Conservation (phyloP, 164 flowering plant genomes). For the Berberis vulgaris region DNA sequence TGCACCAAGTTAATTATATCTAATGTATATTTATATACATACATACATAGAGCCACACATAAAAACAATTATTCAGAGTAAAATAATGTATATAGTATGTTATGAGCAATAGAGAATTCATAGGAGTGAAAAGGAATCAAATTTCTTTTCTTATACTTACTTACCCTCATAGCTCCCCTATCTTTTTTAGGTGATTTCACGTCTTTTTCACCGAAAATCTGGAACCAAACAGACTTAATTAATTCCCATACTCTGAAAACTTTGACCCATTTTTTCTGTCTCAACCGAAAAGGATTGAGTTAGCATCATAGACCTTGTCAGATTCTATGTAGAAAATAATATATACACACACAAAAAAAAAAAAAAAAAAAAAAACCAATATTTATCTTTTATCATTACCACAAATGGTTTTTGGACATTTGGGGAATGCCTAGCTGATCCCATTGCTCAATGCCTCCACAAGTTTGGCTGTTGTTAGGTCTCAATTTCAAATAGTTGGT, state of each 20-base stretch:
- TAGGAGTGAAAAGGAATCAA: slow-evolving; percentile 26
- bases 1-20: slow-evolving; percentile 31
- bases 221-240: slow-evolving; percentile 26
- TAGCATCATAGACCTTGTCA: slow-evolving; percentile 43
- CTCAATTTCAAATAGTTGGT: too few relatives aligned
- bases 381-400: too few relatives aligned
- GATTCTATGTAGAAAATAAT: slow-evolving; percentile 20
- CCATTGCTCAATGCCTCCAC: too few relatives aligned
- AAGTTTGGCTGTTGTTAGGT: too few relatives aligned
- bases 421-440: too few relatives aligned
- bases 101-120: slow-evolving; percentile 9
- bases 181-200: slow-evolving; percentile 17
- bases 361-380: too few relatives aligned
- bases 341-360: too few relatives aligned
- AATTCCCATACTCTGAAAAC: slow-evolving; percentile 19
- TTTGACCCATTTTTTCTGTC: slow-evolving; percentile 52
- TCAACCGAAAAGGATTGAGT: slow-evolving; percentile 35
- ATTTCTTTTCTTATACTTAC: slow-evolving; percentile 6
- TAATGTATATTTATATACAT: neutral
- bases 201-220: slow-evolving; percentile 52
- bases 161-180: neutral
- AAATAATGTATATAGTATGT: neutral
- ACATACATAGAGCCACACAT: neutral
- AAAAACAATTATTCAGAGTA: neutral
- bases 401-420: too few relatives aligned